Conservation (phyloP, 257 asterid species). For the Plectranthus barbatus region DNA sequence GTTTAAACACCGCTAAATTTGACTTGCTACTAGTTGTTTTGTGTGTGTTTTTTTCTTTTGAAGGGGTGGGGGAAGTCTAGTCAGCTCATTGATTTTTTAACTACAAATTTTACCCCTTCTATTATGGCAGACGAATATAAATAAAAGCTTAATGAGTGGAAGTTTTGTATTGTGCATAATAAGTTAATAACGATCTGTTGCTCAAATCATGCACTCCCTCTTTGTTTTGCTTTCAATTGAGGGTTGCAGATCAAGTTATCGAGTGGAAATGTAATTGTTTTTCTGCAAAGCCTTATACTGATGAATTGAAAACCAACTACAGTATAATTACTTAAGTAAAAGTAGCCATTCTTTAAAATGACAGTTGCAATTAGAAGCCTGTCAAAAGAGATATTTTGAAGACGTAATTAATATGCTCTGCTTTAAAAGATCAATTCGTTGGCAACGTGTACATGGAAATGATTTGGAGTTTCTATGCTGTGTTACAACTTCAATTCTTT, state of each 20-base stretch:
- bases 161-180: neutral
- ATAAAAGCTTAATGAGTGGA: neutral
- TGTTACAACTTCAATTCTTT: neutral
- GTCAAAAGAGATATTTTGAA: neutral
- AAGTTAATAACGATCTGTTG: neutral
- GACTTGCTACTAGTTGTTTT: too few species aligned
- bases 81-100: neutral
- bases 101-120: neutral
- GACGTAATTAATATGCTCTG: neutral
- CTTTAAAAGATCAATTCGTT: neutral
- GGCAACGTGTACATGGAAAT: neutral
- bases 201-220: neutral
- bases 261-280: too few species aligned
- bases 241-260: neutral
- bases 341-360: neutral
- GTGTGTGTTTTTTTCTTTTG: neutral
- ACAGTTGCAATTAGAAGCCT: neutral
- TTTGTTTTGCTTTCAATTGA: neutral
- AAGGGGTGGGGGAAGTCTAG: neutral
- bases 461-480: neutral
- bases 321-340: neutral
- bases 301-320: neutral
- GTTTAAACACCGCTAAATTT: constrained; percentile 24
- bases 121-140: neutral
- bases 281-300: too few species aligned